Percentiles rank a stretch among this genome's conserved stretches.
These are phyloP conservation scores for Paracamarosporium sp. DNA, from an alignment of 2,329 filamentous ascomycete genomes.

Conservation along the genomic window DNA sequence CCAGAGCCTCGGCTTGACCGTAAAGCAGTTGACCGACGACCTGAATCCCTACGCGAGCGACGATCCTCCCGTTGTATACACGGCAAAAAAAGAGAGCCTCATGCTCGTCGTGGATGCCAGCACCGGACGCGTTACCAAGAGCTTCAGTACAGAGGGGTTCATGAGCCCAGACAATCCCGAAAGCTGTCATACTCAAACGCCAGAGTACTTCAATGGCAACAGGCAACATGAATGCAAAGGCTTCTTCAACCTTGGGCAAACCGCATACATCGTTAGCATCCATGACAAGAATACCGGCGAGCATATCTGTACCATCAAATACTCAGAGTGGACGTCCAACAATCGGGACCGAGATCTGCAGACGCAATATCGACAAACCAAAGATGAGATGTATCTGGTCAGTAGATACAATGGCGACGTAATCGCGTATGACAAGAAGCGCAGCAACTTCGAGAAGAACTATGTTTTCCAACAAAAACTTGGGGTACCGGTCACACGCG, in stretches of 20 bases:
- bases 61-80: slow-evolving; percentile 81
- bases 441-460: slow-evolving; percentile 42
- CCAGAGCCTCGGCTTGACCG: slow-evolving; percentile 72
- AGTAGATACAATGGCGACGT: slow-evolving; percentile 84
- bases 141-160: slow-evolving; percentile 77
- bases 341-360: slow-evolving; percentile 88
- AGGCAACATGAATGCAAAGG: slow-evolving; percentile 72
- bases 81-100: slow-evolving; percentile 87
- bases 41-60: slow-evolving; percentile 77
- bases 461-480: slow-evolving; percentile 64
- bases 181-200: slow-evolving; percentile 72
- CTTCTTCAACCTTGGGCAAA: slow-evolving; percentile 79
- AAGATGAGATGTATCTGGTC: slow-evolving; percentile 89
- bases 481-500: slow-evolving; percentile 78
- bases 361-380: slow-evolving; percentile 78
- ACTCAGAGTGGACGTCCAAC: slow-evolving; percentile 94
- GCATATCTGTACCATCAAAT: slow-evolving; percentile 86
- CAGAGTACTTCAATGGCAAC: slow-evolving; percentile 59
- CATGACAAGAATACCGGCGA: slow-evolving; percentile 75
- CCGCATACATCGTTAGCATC: slow-evolving; percentile 89
- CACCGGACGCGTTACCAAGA: slow-evolving; percentile 81
- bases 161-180: slow-evolving; percentile 68
- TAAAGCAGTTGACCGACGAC: slow-evolving; percentile 88
- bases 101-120: slow-evolving; percentile 88
- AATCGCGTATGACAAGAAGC: slow-evolving; percentile 76